These are phyloP conservation scores for Phlebopus sp. DNA, from an alignment of 1,284 basidiomycete genomes.

Conservation along the genomic window DNA sequence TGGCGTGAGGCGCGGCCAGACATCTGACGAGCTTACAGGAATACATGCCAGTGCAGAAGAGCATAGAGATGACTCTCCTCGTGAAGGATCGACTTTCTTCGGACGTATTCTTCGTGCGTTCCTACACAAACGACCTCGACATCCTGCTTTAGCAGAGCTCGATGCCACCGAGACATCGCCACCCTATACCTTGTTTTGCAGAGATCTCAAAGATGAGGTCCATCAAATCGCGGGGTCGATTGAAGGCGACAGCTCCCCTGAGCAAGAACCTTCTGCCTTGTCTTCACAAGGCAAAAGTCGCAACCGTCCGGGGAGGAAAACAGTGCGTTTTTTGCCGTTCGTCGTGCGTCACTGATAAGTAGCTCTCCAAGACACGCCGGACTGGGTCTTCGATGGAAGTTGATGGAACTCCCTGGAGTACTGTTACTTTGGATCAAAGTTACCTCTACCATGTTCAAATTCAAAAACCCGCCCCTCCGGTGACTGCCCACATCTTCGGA, in stretches of 20 bases:
- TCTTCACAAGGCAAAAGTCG: neutral
- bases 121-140: neutral
- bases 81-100: neutral
- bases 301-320: neutral
- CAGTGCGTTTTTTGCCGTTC: neutral
- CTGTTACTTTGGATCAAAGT: slow-evolving; percentile 1
- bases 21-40: neutral
- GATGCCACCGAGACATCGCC: neutral
- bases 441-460: neutral
- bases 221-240: neutral
- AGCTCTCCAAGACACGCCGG: neutral
- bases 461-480: neutral
- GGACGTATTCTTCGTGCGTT: neutral
- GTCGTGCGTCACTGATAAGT: neutral
- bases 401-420: slow-evolving; percentile 16
- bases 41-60: neutral
- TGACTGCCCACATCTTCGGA: slow-evolving; percentile 7
- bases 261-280: neutral
- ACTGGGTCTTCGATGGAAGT: slow-evolving; percentile 15
- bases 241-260: neutral
- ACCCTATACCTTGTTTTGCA: neutral
- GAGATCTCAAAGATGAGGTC: neutral
- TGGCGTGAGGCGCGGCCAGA: neutral
- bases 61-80: neutral
- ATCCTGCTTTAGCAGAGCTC: neutral